phyloP scores from a whole-genome alignment of 2,329 filamentous ascomycete species.

The Fusarium secorum region DNA sequence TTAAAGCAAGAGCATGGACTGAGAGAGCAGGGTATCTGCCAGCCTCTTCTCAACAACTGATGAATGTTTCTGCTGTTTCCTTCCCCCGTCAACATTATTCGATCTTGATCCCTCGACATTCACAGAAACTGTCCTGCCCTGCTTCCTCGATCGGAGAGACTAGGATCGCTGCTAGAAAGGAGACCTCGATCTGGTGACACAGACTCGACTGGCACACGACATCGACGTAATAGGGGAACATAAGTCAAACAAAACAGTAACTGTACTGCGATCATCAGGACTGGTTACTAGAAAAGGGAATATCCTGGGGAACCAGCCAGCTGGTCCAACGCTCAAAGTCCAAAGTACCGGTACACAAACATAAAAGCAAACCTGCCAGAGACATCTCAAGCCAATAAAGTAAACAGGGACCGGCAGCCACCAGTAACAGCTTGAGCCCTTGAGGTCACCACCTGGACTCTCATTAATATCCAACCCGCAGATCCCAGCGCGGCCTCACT shows the following conservation, averaged over 20 bases:
- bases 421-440: constrained; percentile 18
- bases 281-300: constrained; percentile 4
- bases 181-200: constrained; percentile 6
- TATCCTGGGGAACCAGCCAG: constrained; percentile 15
- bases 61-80: background rate
- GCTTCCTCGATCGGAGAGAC: background rate
- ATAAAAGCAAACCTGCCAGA: constrained; percentile 18
- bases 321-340: background rate
- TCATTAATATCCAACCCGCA: constrained; percentile 19
- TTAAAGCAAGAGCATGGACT: background rate
- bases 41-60: constrained; percentile 2
- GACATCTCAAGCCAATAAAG: constrained; percentile 26
- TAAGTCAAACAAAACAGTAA: background rate
- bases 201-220: constrained; percentile 12
- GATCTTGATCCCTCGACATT: background rate
- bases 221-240: constrained; percentile 4
- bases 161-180: background rate
- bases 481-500: constrained; percentile 33
- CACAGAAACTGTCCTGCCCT: background rate
- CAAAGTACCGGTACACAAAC: constrained; percentile 16
- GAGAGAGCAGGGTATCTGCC: background rate
- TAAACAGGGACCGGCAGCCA: constrained; percentile 11
- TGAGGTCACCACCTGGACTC: constrained; percentile 11
- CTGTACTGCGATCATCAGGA: constrained; percentile 1
- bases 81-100: background rate